Evolutionary conservation across 805 yeast genomes (phyloP), one percentile per base, ranked within the genome.

Genomic region (Saccharomycopsis sp.): DNA sequence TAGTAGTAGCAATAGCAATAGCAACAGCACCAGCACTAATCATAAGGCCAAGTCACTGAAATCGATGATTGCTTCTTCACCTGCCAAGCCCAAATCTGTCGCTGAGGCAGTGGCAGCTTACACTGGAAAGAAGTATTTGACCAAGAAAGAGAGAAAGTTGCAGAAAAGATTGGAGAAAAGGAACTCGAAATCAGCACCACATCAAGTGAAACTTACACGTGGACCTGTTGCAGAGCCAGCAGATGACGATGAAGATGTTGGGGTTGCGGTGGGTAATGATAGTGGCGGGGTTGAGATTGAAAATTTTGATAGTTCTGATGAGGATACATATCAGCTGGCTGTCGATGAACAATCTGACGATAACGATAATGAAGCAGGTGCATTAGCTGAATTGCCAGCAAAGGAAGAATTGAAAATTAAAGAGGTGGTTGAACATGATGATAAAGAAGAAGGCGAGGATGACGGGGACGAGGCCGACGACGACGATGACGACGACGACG

Each of bases 71-170:
- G 19, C 17, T 17, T 9, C 43, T 16, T 27, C 45, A 4, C 38
- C 45, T 16, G n/a, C n/a, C n/a, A 38, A 38, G 14, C 48, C 48
- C n/a, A 66, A 56, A 45, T 70, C 77, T 16, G 65, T 74, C 72
- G 79, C 78, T 7, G 79, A 74, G 56, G 81, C 81, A 7, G 72
- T 77, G 24, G 77, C 78, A 9, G 69, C 74, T 5, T 75, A 75
- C 56, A 68, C 80, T 1, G 77, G 79, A 23, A 74, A 74, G 46
- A 71, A 67, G 53, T 75, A 74, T 47, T 59, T 73, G 51, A 66
- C 73, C 4, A 74, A 72, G 54, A 68, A 70, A 27, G 69, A 71
- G 46, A 68, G 65, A 47, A 61, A 56, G 52, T 11, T 31, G 56
- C 26, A 27, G 17, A 39, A 38, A 40, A 24, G 4, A 13, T 5